Evolutionary conservation across 768 basidiomycete species (phyloP), one percentile per base, ranked within the genome.

Genomic region (Phanerochaete sordida): DNA sequence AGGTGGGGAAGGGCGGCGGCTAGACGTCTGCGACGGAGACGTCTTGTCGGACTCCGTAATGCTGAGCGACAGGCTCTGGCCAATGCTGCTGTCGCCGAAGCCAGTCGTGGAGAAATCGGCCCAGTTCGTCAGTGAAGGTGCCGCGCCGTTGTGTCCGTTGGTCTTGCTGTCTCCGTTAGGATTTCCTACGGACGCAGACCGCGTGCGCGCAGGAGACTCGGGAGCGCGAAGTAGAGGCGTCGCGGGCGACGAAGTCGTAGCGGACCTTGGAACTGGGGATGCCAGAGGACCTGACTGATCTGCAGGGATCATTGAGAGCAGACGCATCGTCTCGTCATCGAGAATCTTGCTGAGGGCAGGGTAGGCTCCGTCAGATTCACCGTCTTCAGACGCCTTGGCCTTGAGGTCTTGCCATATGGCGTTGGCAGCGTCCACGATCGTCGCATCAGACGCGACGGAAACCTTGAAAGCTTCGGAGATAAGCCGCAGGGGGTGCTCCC

Each of bases 81-180:
- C 68, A 6, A 75, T 72, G 0, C 75, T 64, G 44, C 80, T 75
- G 1, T 73, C 72, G 31, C 77, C 79, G 13, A 81, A 92, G 2
- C 90, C 90, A 0, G 81, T 74, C 1, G 80, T 72, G 0, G 88
- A 85, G 71, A 92, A 91, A 39, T 85, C 81, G 5, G 77, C 69
- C 90, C 90, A 92, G 64, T 61, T 52, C n/a, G 65, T 63, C 1
- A 62, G 62, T 15, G 62, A n/a, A 8, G 46, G 37, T 35, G 44
- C 39, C 12, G 58, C 21, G 1, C 57, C 46, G 19, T 57, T 64
- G 7, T 24, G 24, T 1, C 47, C 24, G n/a, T 26, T 48, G 3
- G 57, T 47, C 28, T 63, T 68, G 11, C 60, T 59, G 21, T 63
- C 65, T 4, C 64, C 61, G 50, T 56, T 68, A 5, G 26, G 50